Evolutionary conservation across 177 flowering plant species (phyloP), one percentile per base, ranked within the genome.

Genomic region (Tripterygium wilfordii): DNA sequence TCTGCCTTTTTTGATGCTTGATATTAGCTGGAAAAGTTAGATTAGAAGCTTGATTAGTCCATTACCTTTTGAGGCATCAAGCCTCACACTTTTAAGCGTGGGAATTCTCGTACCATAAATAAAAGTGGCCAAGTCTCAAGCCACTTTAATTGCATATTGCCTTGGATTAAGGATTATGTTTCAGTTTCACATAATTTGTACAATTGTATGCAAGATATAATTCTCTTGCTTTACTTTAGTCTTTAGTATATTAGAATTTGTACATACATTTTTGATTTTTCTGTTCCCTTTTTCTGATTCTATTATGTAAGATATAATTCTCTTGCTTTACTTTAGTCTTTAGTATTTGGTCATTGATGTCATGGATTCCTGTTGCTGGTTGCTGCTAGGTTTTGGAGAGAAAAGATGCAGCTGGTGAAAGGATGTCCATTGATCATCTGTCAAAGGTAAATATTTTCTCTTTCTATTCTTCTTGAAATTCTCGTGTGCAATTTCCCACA

Each of bases 341-440:
- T 33, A 39, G 9, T 13, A 29, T 2, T 33, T 28, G 0, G 41
- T 42, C 16, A 19, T 45, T 48, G 32, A 41, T 56, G n/a, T 28
- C 50, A 4, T 20, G 23, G 14, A 13, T 35, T 10, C n/a, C n/a
- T 42, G 31, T 7, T 35, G n/a, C 15, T 45, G 45, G 22, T 45
- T 61, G 31, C 21, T 64, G 59, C 32, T 68, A 89, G 95, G 78
- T 89, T 42, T 52, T 86, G 63, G 85, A 89, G 22, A 69, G 60
- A n/a, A 65, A 70, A 50, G 65, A 68, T 54, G 61, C 46, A 23
- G 42, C 58, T n/a, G 65, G 46, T 32, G 74, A 69, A 36, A 66
- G 48, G 58, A 60, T 77, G 46, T 49, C 82, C 4, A 68, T 63
- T 19, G 82, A 80, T 63, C 72, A 69, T 61, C 78, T 84, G n/a